A percentile compares a stretch with the other conserved stretches of the same genome.
Evolutionary conservation across 495 filamentous ascomycete genomes (phyloP).

Genomic region (Trichodelitschia bisporula): DNA sequence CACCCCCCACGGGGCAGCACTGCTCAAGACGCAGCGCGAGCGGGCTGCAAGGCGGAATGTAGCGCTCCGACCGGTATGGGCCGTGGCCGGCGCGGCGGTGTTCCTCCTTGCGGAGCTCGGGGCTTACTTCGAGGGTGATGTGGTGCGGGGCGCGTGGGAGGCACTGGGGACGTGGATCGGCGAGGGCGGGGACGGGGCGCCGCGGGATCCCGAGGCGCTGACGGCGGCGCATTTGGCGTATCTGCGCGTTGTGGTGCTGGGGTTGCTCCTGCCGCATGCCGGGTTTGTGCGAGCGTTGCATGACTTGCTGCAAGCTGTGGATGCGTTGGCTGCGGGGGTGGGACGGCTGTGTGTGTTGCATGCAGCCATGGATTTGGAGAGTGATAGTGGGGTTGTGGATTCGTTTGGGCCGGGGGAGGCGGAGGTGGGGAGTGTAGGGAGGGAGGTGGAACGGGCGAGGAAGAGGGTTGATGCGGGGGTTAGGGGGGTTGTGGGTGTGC

Average conservation of each 20-base stretch:
- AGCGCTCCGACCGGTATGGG: slow-evolving; percentile 62
- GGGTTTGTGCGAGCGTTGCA: no score
- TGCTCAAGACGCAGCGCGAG: slow-evolving; percentile 28
- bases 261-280: no score
- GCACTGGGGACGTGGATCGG: no score
- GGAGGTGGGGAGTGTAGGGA: neutral
- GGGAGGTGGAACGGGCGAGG: slow-evolving; percentile 27
- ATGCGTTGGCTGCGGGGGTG: no score
- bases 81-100: slow-evolving; percentile 53
- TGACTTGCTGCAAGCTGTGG: no score
- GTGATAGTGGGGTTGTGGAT: no score
- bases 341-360: no score
- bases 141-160: slow-evolving; percentile 59
- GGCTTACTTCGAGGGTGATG: slow-evolving; percentile 71
- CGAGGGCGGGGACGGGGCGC: neutral
- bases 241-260: no score
- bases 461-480: slow-evolving; percentile 31
- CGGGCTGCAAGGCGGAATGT: slow-evolving; percentile 30
- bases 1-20: slow-evolving; percentile 27
- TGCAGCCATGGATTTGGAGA: no score
- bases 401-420: neutral
- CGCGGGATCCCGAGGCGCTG: neutral
- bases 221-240: no score
- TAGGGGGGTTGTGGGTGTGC: slow-evolving; percentile 30
- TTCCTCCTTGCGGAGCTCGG: slow-evolving; percentile 74